Conservation (phyloP, 345 rosid species). For the Eucalyptus microcorys region DNA sequence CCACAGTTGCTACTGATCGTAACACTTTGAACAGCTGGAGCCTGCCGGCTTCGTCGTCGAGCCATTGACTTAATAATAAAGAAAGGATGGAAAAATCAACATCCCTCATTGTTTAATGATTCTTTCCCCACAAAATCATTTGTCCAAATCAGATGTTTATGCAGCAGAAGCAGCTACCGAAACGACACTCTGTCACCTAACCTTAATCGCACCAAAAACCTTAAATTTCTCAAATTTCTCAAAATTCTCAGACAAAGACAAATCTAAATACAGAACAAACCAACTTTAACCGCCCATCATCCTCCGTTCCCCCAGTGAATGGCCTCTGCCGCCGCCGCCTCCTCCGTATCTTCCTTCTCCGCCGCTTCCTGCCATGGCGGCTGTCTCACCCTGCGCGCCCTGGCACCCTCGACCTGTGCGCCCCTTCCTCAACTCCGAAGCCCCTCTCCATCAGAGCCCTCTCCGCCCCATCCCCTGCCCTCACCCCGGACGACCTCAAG, state of each 20-base stretch:
- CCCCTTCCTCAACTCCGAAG: neutral
- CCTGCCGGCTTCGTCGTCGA: neutral
- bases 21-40: neutral
- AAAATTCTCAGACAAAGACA: neutral
- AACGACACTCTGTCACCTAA: neutral
- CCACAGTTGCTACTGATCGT: neutral
- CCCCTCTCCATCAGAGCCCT: constrained; percentile 12
- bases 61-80: neutral
- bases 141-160: neutral
- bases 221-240: neutral
- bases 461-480: constrained; percentile 29
- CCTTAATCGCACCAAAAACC: neutral
- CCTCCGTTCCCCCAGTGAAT: neutral
- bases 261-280: neutral
- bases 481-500: constrained; percentile 77
- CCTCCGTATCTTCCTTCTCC: constrained; percentile 24
- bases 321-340: constrained; percentile 3
- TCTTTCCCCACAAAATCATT: neutral
- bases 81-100: neutral
- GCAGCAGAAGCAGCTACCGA: neutral
- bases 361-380: constrained; percentile 2
- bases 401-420: constrained; percentile 4
- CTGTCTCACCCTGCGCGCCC: neutral
- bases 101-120: neutral
- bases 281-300: neutral